These are phyloP conservation scores for Yamadazyma tumulicola DNA, from an alignment of 805 yeast genomes.

Conservation along the genomic window DNA sequence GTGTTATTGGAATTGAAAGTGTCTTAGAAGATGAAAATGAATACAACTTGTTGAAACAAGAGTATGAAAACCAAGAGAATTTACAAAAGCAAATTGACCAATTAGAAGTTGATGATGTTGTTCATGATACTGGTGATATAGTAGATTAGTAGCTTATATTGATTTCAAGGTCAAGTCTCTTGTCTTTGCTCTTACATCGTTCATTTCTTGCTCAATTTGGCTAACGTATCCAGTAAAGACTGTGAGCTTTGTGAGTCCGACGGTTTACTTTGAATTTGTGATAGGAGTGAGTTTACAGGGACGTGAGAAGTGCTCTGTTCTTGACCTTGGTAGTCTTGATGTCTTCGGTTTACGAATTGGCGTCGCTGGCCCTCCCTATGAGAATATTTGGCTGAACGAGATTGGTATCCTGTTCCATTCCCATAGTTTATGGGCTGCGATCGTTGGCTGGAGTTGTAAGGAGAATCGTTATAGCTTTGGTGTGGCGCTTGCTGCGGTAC, in stretches of 20 bases:
- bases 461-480: background rate
- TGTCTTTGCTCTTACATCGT: background rate
- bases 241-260: slow-evolving; percentile 9
- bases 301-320: background rate
- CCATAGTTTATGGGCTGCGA: slow-evolving; percentile 5
- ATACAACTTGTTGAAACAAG: slow-evolving; percentile 51
- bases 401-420: slow-evolving; percentile 4
- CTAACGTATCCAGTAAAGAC: slow-evolving; percentile 34
- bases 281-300: slow-evolving; percentile 10
- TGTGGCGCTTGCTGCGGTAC: slow-evolving; percentile 8
- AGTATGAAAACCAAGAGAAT: slow-evolving; percentile 28
- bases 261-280: slow-evolving; percentile 9
- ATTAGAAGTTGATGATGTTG: slow-evolving; percentile 7
- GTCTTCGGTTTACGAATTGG: too few species aligned
- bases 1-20: slow-evolving; percentile 79
- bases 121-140: slow-evolving; percentile 16
- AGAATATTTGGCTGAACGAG: slow-evolving; percentile 1
- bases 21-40: slow-evolving; percentile 70
- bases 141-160: slow-evolving; percentile 16
- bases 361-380: background rate
- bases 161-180: background rate
- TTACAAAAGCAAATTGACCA: slow-evolving; percentile 15
- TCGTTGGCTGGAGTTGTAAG: background rate
- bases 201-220: slow-evolving; percentile 31
- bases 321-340: background rate